Evolutionary conservation across 176 grass and related monocot species (phyloP).

Genomic region (Melocanna baccifera): DNA sequence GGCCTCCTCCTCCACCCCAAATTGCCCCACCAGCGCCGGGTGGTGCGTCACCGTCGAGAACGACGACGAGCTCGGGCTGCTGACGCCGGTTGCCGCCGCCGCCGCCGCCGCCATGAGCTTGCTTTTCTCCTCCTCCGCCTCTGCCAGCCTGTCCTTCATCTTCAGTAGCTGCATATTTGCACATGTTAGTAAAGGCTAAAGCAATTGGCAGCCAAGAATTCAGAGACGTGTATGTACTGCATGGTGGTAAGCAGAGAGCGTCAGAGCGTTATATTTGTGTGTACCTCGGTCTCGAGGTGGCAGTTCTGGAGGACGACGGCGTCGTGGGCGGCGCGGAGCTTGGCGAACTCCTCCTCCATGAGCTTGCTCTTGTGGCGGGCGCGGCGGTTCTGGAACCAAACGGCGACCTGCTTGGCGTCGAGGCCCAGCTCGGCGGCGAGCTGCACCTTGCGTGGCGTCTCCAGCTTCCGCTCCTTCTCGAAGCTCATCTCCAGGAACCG

Average conservation of each 20-base stretch:
- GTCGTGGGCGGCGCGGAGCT: constrained; percentile 83
- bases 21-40: constrained; percentile 43
- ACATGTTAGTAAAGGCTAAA: background rate
- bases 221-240: background rate
- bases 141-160: constrained; percentile 58
- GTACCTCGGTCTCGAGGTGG: constrained; percentile 85
- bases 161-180: constrained; percentile 53
- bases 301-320: constrained; percentile 70
- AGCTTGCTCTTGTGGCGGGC: constrained; percentile 96
- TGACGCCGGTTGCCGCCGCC: background rate
- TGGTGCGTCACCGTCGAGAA: constrained; percentile 82
- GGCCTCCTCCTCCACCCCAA: constrained; percentile 45
- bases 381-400: constrained; percentile 99
- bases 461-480: constrained; percentile 74
- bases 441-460: constrained; percentile 78
- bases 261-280: background rate
- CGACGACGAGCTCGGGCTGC: constrained; percentile 86
- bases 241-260: background rate
- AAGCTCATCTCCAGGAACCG: constrained; percentile 75
- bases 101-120: constrained; percentile 34
- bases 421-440: constrained; percentile 81
- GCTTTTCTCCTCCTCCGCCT: constrained; percentile 60
- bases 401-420: constrained; percentile 89
- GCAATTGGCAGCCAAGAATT: background rate
- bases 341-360: constrained; percentile 84